Percentiles rank a stretch among this genome's conserved stretches.
These are phyloP conservation scores for Coleophoma cylindrospora DNA, from an alignment of 2,329 filamentous ascomycete species.

Conservation along the genomic window DNA sequence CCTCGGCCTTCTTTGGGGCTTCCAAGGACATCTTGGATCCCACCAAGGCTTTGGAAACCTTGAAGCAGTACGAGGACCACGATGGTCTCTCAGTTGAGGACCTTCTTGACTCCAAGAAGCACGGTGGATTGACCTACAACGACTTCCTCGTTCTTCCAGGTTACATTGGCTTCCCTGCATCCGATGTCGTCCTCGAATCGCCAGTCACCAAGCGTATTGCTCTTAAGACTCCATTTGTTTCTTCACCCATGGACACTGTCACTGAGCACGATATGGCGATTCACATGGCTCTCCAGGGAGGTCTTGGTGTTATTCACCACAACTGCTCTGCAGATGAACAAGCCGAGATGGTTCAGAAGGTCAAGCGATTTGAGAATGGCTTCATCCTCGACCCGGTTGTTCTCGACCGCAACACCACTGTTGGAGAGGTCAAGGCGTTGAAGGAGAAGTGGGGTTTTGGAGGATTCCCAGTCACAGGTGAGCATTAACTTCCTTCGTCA, in stretches of 20 bases:
- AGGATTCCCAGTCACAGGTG: conserved; percentile 97
- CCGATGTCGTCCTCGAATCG: conserved; percentile 81
- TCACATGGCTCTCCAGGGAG: conserved; percentile 86
- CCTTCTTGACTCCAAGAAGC: conserved; percentile 84
- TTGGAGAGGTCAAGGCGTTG: conserved; percentile 83
- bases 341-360: conserved; percentile 98
- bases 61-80: conserved; percentile 72
- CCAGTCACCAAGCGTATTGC: conserved; percentile 93
- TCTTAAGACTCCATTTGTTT: conserved; percentile 94
- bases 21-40: conserved; percentile 59
- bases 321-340: conserved; percentile 98
- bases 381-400: conserved; percentile 97
- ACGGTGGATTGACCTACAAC: conserved; percentile 96
- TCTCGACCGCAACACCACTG: conserved; percentile 79
- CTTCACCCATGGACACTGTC: conserved; percentile 98
- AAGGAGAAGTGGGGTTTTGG: conserved; percentile 99
- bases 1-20: conserved; percentile 39
- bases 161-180: conserved; percentile 96
- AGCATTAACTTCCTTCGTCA: conserved; percentile 36
- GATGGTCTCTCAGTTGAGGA: conserved; percentile 87
- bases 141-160: conserved; percentile 96
- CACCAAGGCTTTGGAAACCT: conserved; percentile 70
- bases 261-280: conserved; percentile 99
- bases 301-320: conserved; percentile 95
- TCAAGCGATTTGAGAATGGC: conserved; percentile 98